Base-by-base conservation (phyloP, 345 rosid species). In the Streptanthus diversifolius region DNA sequence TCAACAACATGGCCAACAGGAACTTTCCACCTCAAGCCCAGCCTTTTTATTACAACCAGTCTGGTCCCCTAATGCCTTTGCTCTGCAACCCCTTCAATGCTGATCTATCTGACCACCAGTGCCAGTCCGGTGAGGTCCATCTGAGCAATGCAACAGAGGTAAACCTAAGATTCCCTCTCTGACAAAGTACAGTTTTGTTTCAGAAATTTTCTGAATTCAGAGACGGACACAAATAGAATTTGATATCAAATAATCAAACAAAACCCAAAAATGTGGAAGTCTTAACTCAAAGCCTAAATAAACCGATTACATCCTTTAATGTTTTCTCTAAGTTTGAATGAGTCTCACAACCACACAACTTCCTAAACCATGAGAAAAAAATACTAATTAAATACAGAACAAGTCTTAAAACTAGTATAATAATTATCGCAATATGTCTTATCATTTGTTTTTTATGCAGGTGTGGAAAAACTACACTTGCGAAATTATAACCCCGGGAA, bases 1-100 rank as follows among this genome's bases (percentile, higher is more conserved):
- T 95, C 25, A 48, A 5, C 74, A 85, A 47, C 49, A 73, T 92
- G 54, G 65, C 85, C 60, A 90, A 92, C 83, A 62, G 14, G 27
- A 83, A 90, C 49, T 13, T 82, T 53, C 93, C 90, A 0, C 80
- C 87, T 22, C 62, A 12, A 48, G 45, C 68, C 8, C 80, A 62
- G 55, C 75, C 86, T 25, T 14, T 85, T 1, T 86, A 83, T 74
- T 81, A 76, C 83, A 95, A 95, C 76, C 98, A 95, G 64, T 95
- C 99, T 0, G 99, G 99, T 65, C 97, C 92, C 1, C 44, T 74
- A 67, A 68, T 95, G 78, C 99, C 99, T 3, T 1, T 40, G 25
- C 88, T 95, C 27, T 95, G 99, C 80, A 87, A 88, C 76, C 99
- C 98, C 0, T 92, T 86, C 27, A 83, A 88, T 19, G 53, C 88